Conservation (phyloP, 2,329 filamentous ascomycete species). For the Fusarium sp. region DNA sequence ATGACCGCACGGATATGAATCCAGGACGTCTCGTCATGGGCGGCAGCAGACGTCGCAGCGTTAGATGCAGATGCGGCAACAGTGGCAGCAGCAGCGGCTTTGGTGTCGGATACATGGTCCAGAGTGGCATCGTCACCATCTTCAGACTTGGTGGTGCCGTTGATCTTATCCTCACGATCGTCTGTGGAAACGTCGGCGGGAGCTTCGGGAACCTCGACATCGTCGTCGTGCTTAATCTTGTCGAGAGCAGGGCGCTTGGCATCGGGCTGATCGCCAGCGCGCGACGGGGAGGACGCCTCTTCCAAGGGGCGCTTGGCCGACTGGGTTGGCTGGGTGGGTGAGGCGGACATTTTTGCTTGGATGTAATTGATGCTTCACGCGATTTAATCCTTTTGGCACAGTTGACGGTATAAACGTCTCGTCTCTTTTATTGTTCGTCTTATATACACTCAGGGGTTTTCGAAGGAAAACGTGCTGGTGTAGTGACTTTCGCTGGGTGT, state of each 20-base stretch:
- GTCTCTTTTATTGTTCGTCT: constrained; percentile 51
- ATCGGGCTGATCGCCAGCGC: constrained; percentile 90
- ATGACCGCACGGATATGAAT: constrained; percentile 97
- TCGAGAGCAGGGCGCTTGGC: constrained; percentile 96
- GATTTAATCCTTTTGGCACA: constrained; percentile 35
- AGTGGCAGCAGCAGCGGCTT: constrained; percentile 52
- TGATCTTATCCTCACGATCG: constrained; percentile 60
- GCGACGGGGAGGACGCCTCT: constrained; percentile 94
- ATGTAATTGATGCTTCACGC: constrained; percentile 39
- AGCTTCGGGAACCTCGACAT: constrained; percentile 55
- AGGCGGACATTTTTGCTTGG: constrained; percentile 75
- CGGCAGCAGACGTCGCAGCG: constrained; percentile 58
- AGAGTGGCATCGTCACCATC: constrained; percentile 38
- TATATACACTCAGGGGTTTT: constrained; percentile 88
- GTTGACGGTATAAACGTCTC: constrained; percentile 45
- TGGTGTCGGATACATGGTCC: constrained; percentile 51
- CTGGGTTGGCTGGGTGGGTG: constrained; percentile 71
- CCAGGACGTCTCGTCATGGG: constrained; percentile 93
- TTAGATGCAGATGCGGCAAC: constrained; percentile 50
- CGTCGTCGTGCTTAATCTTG: constrained; percentile 79
- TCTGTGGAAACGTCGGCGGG: constrained; percentile 49
- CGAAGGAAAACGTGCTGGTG: constrained; percentile 96
- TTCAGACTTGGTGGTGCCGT: constrained; percentile 56
- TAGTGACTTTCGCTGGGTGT: constrained; percentile 60
- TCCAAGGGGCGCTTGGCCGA: constrained; percentile 92